A percentile compares a stretch with the other conserved stretches of the same genome.
Conservation (phyloP, 2,329 filamentous ascomycete species). For the Monosporascus sp. region DNA sequence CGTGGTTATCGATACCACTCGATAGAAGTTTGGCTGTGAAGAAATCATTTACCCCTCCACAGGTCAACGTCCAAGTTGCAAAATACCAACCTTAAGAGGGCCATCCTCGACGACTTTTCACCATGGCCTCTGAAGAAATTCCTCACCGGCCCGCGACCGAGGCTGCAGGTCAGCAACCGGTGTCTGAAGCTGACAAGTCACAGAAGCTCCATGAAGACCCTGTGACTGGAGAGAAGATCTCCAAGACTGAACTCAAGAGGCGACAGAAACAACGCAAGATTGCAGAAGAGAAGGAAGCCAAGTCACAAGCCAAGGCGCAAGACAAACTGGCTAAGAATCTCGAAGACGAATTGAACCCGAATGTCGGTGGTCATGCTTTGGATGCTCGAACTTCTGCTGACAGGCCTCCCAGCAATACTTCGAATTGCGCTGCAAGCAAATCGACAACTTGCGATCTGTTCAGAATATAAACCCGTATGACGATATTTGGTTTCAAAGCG, state of each 20-base stretch:
- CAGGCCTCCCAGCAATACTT: too few species aligned
- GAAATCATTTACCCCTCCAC: too few species aligned
- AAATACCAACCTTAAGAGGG: too few species aligned
- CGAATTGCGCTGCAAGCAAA: too few species aligned
- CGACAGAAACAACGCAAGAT: conserved; percentile 85
- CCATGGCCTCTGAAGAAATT: too few species aligned
- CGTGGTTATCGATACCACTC: too few species aligned
- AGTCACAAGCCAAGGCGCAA: conserved; percentile 55
- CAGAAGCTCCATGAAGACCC: conserved; percentile 79
- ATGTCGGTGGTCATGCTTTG: conserved; percentile 44
- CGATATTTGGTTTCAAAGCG: conserved; percentile 59
- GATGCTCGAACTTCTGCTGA: background rate
- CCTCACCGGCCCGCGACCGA: too few species aligned
- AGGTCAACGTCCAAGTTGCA: too few species aligned
- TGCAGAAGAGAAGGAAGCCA: conserved; percentile 81
- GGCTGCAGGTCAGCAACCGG: too few species aligned
- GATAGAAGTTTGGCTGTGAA: too few species aligned
- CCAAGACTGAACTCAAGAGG: conserved; percentile 90
- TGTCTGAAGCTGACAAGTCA: too few species aligned
- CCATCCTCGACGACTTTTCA: too few species aligned
- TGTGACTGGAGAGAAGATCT: conserved; percentile 82
- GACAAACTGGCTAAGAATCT: conserved; percentile 43
- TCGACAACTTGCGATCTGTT: conserved; percentile 29
- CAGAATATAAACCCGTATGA: conserved; percentile 64
- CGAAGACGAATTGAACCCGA: conserved; percentile 71